phyloP scores from a whole-genome alignment of 164 flowering plant genomes.

The Stephania yunnanensis region DNA sequence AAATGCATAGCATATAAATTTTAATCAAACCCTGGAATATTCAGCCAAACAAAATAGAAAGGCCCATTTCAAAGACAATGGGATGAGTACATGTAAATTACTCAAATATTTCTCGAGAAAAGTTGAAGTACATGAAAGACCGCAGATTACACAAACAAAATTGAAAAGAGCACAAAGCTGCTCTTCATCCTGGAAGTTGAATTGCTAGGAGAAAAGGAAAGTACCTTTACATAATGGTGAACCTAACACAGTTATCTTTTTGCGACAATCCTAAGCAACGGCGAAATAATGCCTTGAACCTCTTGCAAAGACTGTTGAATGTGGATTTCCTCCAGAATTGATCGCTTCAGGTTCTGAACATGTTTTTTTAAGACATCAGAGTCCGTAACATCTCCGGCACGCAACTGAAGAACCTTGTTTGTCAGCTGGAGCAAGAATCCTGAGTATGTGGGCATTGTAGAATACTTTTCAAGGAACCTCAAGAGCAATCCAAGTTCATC shows the following conservation, averaged over 20 bases:
- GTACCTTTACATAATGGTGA: conserved; percentile 15
- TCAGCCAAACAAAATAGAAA: background rate
- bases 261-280: conserved; percentile 70
- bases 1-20: background rate
- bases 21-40: background rate
- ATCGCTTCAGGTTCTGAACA: conserved; percentile 55
- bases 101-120: background rate
- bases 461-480: conserved; percentile 50
- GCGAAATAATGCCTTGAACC: conserved; percentile 88
- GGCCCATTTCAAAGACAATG: background rate
- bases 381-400: conserved; percentile 48
- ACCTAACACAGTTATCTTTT: conserved; percentile 31
- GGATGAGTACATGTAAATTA: background rate
- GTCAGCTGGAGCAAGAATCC: conserved; percentile 59
- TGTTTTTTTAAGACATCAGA: conserved; percentile 43
- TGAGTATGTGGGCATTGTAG: conserved; percentile 52
- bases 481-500: conserved; percentile 74
- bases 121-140: background rate
- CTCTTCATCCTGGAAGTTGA: background rate
- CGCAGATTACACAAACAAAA: background rate
- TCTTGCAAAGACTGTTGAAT: conserved; percentile 70
- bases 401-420: conserved; percentile 53
- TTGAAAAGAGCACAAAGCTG: background rate
- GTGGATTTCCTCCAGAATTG: conserved; percentile 66
- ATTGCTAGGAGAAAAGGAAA: background rate